Conservation (phyloP, 768 basidiomycete genomes). For the Lentinus brumalis region DNA sequence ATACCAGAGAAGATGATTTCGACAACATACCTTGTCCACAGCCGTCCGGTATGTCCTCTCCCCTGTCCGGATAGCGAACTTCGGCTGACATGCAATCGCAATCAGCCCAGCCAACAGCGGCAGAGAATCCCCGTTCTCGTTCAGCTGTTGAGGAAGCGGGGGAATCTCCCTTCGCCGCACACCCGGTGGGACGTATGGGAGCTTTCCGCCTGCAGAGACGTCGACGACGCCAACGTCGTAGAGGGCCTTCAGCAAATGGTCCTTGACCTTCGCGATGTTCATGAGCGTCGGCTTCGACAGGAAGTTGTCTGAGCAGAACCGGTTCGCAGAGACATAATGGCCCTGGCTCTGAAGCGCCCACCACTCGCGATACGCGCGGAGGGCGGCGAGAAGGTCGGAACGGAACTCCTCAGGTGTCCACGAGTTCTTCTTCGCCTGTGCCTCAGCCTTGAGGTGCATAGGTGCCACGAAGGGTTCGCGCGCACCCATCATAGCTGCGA, state of each 20-base stretch:
- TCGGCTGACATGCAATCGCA: conserved; percentile 84
- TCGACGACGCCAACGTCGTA: conserved; percentile 82
- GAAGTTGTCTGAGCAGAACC: conserved; percentile 86
- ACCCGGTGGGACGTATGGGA: conserved; percentile 26
- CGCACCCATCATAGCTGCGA: conserved; percentile 89
- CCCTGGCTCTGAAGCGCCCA: conserved; percentile 67
- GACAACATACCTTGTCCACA: conserved; percentile 73
- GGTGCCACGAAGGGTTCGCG: conserved; percentile 92
- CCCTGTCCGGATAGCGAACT: conserved; percentile 80
- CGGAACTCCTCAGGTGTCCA: conserved; percentile 82
- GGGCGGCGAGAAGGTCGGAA: conserved; percentile 79
- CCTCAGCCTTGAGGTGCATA: conserved; percentile 69
- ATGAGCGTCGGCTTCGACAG: conserved; percentile 83
- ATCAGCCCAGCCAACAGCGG: conserved; percentile 84
- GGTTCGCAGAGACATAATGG: conserved; percentile 64
- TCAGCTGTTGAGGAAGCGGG: conserved; percentile 65
- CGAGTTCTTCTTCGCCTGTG: conserved; percentile 69
- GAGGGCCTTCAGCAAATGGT: conserved; percentile 74
- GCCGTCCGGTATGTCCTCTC: conserved; percentile 72
- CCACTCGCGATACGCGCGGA: conserved; percentile 86
- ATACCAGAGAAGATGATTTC: neutral
- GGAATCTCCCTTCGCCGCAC: conserved; percentile 33
- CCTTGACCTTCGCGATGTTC: conserved; percentile 78
- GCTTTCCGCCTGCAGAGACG: conserved; percentile 63
- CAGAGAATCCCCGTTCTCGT: conserved; percentile 69